phyloP scores from a whole-genome alignment of 306 rosid species.

The Corylus americana region DNA sequence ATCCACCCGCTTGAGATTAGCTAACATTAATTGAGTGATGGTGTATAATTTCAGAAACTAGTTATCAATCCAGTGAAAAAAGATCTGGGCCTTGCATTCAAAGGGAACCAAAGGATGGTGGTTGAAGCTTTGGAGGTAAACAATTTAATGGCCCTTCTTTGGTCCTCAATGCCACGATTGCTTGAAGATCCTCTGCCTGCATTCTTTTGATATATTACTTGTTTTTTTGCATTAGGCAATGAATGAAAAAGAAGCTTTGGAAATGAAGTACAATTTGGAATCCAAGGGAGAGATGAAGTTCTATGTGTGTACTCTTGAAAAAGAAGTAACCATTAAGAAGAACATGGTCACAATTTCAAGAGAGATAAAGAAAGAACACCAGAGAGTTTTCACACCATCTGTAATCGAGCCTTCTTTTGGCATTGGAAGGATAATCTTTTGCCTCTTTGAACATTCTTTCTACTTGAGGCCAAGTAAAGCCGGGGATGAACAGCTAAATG shows the following conservation, averaged over 20 bases:
- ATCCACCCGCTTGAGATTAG: too few species aligned
- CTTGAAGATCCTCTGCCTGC: background rate
- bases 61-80: slow-evolving; percentile 78
- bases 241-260: slow-evolving; percentile 83
- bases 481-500: slow-evolving; percentile 76
- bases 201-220: slow-evolving; percentile 16
- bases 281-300: slow-evolving; percentile 76
- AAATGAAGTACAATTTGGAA: slow-evolving; percentile 72
- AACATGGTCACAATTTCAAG: slow-evolving; percentile 76
- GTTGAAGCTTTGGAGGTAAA: slow-evolving; percentile 94
- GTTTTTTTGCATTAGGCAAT: slow-evolving; percentile 58
- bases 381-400: slow-evolving; percentile 93
- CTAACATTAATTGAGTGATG: slow-evolving; percentile 30
- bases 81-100: slow-evolving; percentile 86
- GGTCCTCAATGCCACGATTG: slow-evolving; percentile 4
- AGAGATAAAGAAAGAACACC: slow-evolving; percentile 87
- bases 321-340: slow-evolving; percentile 57
- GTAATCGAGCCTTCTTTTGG: slow-evolving; percentile 98
- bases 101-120: slow-evolving; percentile 76
- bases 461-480: slow-evolving; percentile 79
- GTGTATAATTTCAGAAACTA: slow-evolving; percentile 65
- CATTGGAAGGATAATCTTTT: slow-evolving; percentile 86
- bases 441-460: slow-evolving; percentile 88
- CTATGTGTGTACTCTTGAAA: slow-evolving; percentile 68
- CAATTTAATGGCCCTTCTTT: slow-evolving; percentile 7